Percentiles rank a stretch among this genome's conserved stretches.
Conservation (phyloP, 192 early-diverging fungal species). For the Funneliformis mosseae region DNA sequence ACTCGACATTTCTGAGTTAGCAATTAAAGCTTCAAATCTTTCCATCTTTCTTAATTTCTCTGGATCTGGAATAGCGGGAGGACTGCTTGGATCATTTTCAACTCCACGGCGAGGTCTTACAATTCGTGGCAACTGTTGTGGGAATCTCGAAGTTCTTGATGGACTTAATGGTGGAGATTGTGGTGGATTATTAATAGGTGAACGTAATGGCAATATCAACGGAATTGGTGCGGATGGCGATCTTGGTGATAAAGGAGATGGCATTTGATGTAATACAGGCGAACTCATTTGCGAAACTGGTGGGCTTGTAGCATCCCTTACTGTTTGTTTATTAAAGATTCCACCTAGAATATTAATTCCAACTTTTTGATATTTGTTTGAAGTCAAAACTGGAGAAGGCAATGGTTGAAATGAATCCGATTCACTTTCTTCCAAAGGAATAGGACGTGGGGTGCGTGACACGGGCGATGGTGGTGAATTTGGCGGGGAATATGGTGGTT, state of each 20-base stretch:
- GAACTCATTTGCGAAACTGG: background rate
- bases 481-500: background rate
- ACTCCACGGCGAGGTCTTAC: background rate
- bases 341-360: constrained; percentile 18
- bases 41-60: constrained; percentile 30
- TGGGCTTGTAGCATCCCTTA: background rate
- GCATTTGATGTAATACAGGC: background rate
- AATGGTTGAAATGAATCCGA: background rate
- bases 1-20: background rate
- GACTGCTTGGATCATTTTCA: background rate
- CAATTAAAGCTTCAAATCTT: constrained; percentile 26
- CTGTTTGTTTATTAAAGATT: constrained; percentile 28
- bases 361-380: background rate
- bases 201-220: background rate
- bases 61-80: background rate
- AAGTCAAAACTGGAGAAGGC: background rate
- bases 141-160: background rate
- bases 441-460: background rate
- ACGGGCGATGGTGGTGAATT: background rate
- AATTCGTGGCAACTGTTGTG: background rate
- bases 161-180: constrained; percentile 33
- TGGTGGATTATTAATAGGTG: constrained; percentile 11
- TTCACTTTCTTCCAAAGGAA: background rate
- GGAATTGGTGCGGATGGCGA: background rate
- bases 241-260: background rate